Evolutionary conservation across 768 basidiomycete species (phyloP), one percentile per base, ranked within the genome.

Genomic region (Mycena vitilis): DNA sequence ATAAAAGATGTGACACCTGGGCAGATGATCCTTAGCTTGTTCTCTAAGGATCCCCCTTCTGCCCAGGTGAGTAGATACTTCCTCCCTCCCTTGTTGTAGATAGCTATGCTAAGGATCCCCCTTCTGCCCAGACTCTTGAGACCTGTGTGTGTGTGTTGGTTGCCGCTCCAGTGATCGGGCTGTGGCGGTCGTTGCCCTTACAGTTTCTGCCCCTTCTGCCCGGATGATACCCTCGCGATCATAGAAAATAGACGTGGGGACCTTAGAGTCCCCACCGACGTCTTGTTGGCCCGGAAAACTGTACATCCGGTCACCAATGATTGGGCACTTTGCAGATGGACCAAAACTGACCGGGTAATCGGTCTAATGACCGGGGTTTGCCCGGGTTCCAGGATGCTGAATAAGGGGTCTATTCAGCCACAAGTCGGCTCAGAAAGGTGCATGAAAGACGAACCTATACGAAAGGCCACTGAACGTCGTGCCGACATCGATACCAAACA

Each of bases 251-350:
- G 85, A 75, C 0, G 85, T 83, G 0, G 84, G 86, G 45, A 87
- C 83, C 67, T 86, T 87, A 34, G 79, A 81, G 60, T 85, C 81
- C 8, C 84, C 82, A 4, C 82, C 82, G n/a, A 80, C 76, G 4
- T 80, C 75, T n/a, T 84, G 81, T 65, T 85, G 84, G 2, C 79
- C 81, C 5, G 84, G 86, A 64, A 81, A 86, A 66, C 86, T 86
- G 44, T 36, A 44, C 20, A 30, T n/a, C 1, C 16, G 10, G 40
- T 48, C 20, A 30, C 11, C 6, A 0, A 18, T 7, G 16, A 8
- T 16, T 30, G 10, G 16, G 22, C 23, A 52, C 18, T 6, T 18
- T 13, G n/a, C 20, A 52, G 22, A 23, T 16, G 49, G 15, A 25
- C 34, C 30, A 23, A 36, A 18, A 66, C 0, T 53, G 8, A 65